Percentiles rank a stretch among this genome's conserved stretches.
These are phyloP conservation scores for Chytriomyces sp. DNA, from an alignment of 192 early-diverging fungal species.

Conservation along the genomic window DNA sequence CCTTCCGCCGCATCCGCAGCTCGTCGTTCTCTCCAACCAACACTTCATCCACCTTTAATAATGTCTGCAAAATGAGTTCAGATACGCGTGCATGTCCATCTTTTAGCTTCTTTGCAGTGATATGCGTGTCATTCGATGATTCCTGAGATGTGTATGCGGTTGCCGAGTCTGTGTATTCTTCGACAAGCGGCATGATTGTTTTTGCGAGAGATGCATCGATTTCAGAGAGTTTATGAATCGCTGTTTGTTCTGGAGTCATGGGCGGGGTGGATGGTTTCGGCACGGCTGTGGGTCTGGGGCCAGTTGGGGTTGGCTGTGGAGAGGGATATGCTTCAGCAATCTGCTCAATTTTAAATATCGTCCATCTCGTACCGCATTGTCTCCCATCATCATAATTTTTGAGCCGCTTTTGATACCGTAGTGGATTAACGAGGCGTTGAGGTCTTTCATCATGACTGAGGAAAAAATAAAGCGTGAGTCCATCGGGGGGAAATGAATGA, in stretches of 20 bases:
- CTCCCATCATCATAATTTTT: constrained; percentile 75
- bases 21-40: constrained; percentile 70
- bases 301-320: constrained; percentile 27
- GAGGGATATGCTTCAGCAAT: constrained; percentile 50
- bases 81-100: constrained; percentile 69
- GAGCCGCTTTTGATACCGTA: constrained; percentile 79
- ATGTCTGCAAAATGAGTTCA: constrained; percentile 78
- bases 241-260: constrained; percentile 53
- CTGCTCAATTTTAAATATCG: constrained; percentile 14
- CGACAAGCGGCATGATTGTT: constrained; percentile 47
- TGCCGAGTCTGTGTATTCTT: constrained; percentile 46
- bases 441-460: constrained; percentile 54
- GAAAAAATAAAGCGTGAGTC: constrained; percentile 6
- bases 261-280: constrained; percentile 54
- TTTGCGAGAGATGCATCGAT: constrained; percentile 40
- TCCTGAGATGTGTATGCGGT: constrained; percentile 41
- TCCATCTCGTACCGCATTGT: constrained; percentile 53
- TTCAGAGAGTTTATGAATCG: constrained; percentile 54
- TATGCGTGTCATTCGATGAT: constrained; percentile 44
- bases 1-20: constrained; percentile 72
- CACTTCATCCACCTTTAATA: constrained; percentile 78
- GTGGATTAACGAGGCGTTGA: constrained; percentile 19
- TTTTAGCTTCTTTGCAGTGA: constrained; percentile 63
- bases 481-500: neutral
- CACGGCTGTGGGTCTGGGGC: constrained; percentile 21